Evolutionary conservation across 148 eudicot genomes (phyloP), one percentile per base, ranked within the genome.

Genomic region (Vaccinium darrowii): DNA sequence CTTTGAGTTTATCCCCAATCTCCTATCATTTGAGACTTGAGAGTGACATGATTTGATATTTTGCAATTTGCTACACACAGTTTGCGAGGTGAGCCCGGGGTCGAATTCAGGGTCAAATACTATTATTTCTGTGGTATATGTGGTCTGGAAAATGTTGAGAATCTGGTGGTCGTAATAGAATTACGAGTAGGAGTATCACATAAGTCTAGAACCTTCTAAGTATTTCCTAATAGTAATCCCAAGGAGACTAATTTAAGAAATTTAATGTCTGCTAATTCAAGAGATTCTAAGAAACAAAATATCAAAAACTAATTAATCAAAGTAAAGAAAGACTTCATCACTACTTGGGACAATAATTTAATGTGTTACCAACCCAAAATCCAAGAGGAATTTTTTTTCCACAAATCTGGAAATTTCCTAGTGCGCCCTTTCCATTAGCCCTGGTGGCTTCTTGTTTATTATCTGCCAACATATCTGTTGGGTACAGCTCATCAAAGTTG

Each of bases 311-410:
- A 78, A 9, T 47, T 21, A 58, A 12, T 58, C 47, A 21, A 67
- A 52, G 63, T 2, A 51, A 54, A 60, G 76, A 19, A 78, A 7
- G 25, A 43, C 25, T 49, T 9, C 63, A 69, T 19, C 54, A 30
- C 39, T 53, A 79, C 15, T 30, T 79, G 25, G 50, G 16, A 76
- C 43, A 51, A 60, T 21, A 57, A 47, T 21, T 12, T 33, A 84
- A 49, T 16, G 51, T 2, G 19, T 43, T 69, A 87, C 95, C 77
- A 83, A 96, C 99, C 98, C 98, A 96, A 86, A 92, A 92, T 89
- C 97, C 98, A 72, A 97, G 95, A 84, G 98, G 99, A 89, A 94
- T 91, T 87, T 93, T 96, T 88, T 92, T 90, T 76, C 99, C 99
- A 90, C 99, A 96, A 80, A 96, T 92, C 49, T 89, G 93, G 86